Conservation (phyloP, 1,139 yeast genomes). For the Hyphopichia burtonii region DNA sequence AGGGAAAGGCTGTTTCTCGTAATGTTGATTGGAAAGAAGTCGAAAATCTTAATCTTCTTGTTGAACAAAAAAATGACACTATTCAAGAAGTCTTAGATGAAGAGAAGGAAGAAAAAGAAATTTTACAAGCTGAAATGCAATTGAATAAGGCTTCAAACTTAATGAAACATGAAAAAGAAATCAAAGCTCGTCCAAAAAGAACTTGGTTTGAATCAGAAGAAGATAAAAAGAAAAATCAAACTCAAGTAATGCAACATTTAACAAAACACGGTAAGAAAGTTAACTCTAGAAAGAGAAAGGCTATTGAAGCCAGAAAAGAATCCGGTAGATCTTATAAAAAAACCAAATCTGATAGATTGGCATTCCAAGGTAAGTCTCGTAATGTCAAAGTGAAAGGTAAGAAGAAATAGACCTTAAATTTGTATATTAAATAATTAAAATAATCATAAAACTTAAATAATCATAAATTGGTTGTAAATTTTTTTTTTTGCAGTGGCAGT, state of each 20-base stretch:
- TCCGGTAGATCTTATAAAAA: slow-evolving; percentile 62
- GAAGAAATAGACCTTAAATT: not conserved
- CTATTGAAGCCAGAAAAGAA: slow-evolving; percentile 48
- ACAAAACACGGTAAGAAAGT: slow-evolving; percentile 45
- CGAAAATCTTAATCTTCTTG: slow-evolving; percentile 60
- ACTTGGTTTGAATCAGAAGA: slow-evolving; percentile 91
- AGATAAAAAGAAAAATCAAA: slow-evolving; percentile 54
- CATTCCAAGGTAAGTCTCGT: slow-evolving; percentile 20
- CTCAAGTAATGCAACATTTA: slow-evolving; percentile 46
- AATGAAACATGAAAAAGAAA: slow-evolving; percentile 77
- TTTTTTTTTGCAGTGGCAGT: not conserved
- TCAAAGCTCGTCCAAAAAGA: slow-evolving; percentile 86
- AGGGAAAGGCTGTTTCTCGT: slow-evolving; percentile 72
- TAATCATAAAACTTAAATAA: not conserved
- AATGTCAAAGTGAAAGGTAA: slow-evolving; percentile 12
- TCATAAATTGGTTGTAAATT: too few species aligned
- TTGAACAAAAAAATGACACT: slow-evolving; percentile 57
- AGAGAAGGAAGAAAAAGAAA: slow-evolving; percentile 85
- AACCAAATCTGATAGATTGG: slow-evolving; percentile 62
- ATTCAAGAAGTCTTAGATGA: slow-evolving; percentile 80
- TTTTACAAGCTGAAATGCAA: slow-evolving; percentile 88
- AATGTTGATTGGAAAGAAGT: slow-evolving; percentile 84
- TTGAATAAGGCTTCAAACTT: slow-evolving; percentile 80
- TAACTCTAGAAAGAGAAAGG: slow-evolving; percentile 61
- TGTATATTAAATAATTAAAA: not conserved